A percentile compares a stretch with the other conserved stretches of the same genome.
These are phyloP conservation scores for Salix koriyanagi DNA, from an alignment of 345 rosid genomes.

Conservation along the genomic window DNA sequence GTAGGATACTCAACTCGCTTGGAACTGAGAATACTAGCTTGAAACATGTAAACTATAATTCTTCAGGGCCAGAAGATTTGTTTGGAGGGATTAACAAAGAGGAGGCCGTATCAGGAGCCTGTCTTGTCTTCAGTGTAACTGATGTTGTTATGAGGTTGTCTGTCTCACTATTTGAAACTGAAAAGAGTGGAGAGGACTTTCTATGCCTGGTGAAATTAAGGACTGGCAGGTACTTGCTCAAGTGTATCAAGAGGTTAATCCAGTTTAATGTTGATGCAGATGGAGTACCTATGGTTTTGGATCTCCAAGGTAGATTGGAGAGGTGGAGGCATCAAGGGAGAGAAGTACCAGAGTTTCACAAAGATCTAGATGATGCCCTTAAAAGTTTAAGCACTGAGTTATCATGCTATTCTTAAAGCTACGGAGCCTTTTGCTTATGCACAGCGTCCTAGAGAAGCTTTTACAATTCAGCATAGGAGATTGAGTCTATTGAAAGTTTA, in stretches of 20 bases:
- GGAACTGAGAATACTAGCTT: slow-evolving; percentile 16
- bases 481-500: too few species aligned
- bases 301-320: slow-evolving; percentile 48
- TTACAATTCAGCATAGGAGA: too few species aligned
- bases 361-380: slow-evolving; percentile 43
- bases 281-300: slow-evolving; percentile 37
- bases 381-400: slow-evolving; percentile 27
- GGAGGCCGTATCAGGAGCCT: slow-evolving; percentile 54
- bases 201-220: slow-evolving; percentile 50
- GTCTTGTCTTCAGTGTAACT: slow-evolving; percentile 53
- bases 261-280: slow-evolving; percentile 32
- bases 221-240: slow-evolving; percentile 48
- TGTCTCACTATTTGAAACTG: slow-evolving; percentile 44
- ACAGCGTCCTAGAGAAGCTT: not conserved
- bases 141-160: slow-evolving; percentile 54
- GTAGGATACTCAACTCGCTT: slow-evolving; percentile 27
- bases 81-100: slow-evolving; percentile 16
- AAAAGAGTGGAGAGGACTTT: slow-evolving; percentile 38
- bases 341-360: slow-evolving; percentile 27
- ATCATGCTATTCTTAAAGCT: slow-evolving; percentile 10
- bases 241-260: slow-evolving; percentile 50
- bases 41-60: slow-evolving; percentile 23
- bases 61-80: slow-evolving; percentile 13
- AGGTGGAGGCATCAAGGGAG: slow-evolving; percentile 54
- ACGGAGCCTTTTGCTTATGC: not conserved